A percentile compares a stretch with the other conserved stretches of the same genome.
Conservation (phyloP, 441 rosid species). For the Bruguiera hainesii region DNA sequence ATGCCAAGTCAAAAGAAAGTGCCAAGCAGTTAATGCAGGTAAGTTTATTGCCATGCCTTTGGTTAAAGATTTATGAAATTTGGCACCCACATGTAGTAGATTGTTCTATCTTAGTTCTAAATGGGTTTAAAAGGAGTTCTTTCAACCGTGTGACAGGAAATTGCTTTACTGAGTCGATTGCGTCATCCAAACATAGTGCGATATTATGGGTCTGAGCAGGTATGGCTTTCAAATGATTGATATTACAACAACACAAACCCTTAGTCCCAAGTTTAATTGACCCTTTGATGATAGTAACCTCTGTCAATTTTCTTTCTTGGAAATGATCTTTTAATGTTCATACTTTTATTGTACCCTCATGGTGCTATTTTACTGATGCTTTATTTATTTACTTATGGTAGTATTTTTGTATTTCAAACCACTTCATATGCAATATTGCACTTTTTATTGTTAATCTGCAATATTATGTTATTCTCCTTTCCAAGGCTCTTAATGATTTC, state of each 20-base stretch:
- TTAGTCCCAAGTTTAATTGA: no score
- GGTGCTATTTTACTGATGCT: no score
- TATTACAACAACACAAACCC: no score
- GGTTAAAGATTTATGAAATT: slow-evolving; percentile 3
- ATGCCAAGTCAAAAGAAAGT: slow-evolving; percentile 78
- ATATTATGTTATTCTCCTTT: neutral
- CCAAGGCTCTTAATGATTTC: slow-evolving; percentile 1
- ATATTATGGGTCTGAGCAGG: slow-evolving; percentile 93
- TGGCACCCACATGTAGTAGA: no score
- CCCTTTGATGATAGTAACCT: no score
- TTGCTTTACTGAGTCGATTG: slow-evolving; percentile 64
- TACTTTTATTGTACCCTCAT: no score
- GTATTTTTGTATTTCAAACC: neutral
- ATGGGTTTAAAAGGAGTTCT: neutral
- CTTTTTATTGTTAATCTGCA: neutral
- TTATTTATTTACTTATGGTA: no score
- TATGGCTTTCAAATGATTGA: slow-evolving; percentile 23
- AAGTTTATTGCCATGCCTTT: slow-evolving; percentile 13
- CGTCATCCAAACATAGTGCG: slow-evolving; percentile 89
- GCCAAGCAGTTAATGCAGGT: slow-evolving; percentile 78
- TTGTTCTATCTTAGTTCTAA: no score
- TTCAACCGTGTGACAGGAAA: slow-evolving; percentile 50
- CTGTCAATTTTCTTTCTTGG: no score
- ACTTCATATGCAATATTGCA: neutral
- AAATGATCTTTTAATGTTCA: no score